Evolutionary conservation across 441 rosid genomes (phyloP), one percentile per base, ranked within the genome.

Genomic region (Adansonia grandidieri): DNA sequence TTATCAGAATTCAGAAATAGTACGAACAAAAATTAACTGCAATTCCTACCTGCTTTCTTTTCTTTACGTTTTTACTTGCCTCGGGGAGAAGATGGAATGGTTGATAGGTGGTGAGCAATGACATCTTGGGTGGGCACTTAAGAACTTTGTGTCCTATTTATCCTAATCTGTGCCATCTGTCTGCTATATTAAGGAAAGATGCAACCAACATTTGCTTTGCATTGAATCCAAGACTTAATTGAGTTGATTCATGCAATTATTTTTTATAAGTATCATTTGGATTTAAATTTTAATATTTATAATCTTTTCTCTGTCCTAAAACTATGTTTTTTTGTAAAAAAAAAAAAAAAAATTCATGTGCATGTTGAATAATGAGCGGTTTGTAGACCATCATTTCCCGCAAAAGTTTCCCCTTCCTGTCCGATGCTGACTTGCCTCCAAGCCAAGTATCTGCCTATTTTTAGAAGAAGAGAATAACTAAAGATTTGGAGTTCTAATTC

Each of bases 1-100:
- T 28, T 51, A 15, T 14, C 1, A 53, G 56, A 51, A 6, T 40
- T 2, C 17, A 19, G 56, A 62, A 10, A 51, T 28, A 22, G 15
- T 28, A 13, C 40, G 0, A 51, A 9, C 60, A 19, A 67, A 45
- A 45, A 45, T n/a, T 1, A 5, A 47, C 56, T 1, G 15, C 32
- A 20, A 68, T 11, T 45, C 54, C 9, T 32, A 44, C 72, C 14
- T 19, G 24, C 65, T 24, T 24, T 61, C 8, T 22, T 61, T 28
- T 28, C 65, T 61, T 61, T 5, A 0, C 13, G 19, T 67, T 13
- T 65, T 67, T 67, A 67, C 80, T 78, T 83, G 48, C 9, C 82
- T 83, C 72, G 47, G 71, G 67, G 66, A 56, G 63, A 71, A 73
- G 57, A 78, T 73, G 24, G 77, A 71, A 76, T 24, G 72, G 74